A percentile compares a stretch with the other conserved stretches of the same genome.
Evolutionary conservation across 2,329 filamentous ascomycete species (phyloP).

Genomic region (Aspergillus nomiae): DNA sequence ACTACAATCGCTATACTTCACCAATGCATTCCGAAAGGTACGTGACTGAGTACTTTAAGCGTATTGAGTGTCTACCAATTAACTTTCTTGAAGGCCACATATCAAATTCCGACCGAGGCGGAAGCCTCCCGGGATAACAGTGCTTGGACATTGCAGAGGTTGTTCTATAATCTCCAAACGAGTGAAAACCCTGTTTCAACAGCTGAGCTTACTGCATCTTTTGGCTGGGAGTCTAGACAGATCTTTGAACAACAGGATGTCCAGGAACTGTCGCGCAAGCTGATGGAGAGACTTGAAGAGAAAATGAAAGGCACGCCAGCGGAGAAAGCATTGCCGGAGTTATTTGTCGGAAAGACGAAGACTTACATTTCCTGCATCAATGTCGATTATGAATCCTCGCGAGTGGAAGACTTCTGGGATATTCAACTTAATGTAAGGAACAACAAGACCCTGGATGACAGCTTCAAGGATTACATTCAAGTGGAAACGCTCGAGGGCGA

Average conservation of each 20-base stretch:
- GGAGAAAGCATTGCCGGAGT: slow-evolving; percentile 81
- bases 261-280: slow-evolving; percentile 90
- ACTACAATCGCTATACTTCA: slow-evolving; percentile 82
- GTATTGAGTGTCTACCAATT: not conserved
- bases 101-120: slow-evolving; percentile 90
- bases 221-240: slow-evolving; percentile 96
- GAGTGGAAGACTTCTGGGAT: slow-evolving; percentile 98
- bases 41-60: slow-evolving; percentile 10
- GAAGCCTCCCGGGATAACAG: slow-evolving; percentile 83
- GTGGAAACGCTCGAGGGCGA: slow-evolving; percentile 97
- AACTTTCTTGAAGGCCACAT: slow-evolving; percentile 68
- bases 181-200: slow-evolving; percentile 82
- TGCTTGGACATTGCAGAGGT: slow-evolving; percentile 86
- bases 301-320: slow-evolving; percentile 97
- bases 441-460: slow-evolving; percentile 89
- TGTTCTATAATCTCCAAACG: slow-evolving; percentile 95
- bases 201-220: slow-evolving; percentile 90
- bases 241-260: slow-evolving; percentile 99
- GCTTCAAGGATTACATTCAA: slow-evolving; percentile 93
- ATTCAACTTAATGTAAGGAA: slow-evolving; percentile 95
- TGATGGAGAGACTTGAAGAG: slow-evolving; percentile 96
- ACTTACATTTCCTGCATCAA: slow-evolving; percentile 99
- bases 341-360: slow-evolving; percentile 98
- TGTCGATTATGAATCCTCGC: slow-evolving; percentile 94
- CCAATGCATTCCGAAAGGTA: slow-evolving; percentile 90